Percentiles rank a stretch among this genome's conserved stretches.
These are phyloP conservation scores for Prinsepia uniflora DNA, from an alignment of 306 rosid species.

Conservation along the genomic window DNA sequence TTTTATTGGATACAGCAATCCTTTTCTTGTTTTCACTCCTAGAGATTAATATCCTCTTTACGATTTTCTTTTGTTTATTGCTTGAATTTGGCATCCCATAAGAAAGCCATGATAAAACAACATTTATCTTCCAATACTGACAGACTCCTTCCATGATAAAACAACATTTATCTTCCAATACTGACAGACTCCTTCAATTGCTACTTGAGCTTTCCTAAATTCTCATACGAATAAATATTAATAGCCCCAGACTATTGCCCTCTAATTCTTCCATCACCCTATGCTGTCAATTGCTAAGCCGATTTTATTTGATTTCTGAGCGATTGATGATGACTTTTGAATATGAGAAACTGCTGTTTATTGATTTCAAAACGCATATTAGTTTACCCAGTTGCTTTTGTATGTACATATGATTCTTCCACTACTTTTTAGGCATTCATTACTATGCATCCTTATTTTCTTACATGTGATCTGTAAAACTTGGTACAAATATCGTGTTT, in stretches of 20 bases:
- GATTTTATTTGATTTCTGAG: not conserved
- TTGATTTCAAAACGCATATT: not conserved
- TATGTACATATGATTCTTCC: not conserved
- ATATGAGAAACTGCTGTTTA: not conserved
- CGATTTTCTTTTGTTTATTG: constrained; percentile 10
- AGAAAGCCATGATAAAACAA: not conserved
- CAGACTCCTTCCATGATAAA: not conserved
- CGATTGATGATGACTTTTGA: not conserved
- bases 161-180: not conserved
- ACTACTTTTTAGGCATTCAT: not conserved
- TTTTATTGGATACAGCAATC: constrained; percentile 16
- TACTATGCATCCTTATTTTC: not conserved
- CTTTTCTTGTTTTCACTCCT: constrained; percentile 13
- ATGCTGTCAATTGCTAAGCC: too few relatives aligned
- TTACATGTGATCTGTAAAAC: not conserved
- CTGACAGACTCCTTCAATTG: not conserved
- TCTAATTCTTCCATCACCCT: not conserved
- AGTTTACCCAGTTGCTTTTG: not conserved
- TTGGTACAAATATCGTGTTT: not conserved
- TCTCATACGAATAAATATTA: not conserved
- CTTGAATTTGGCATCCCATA: too few relatives aligned
- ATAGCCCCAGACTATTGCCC: not conserved
- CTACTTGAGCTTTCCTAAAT: not conserved
- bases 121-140: not conserved
- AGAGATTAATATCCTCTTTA: constrained; percentile 3